Percentiles rank a stretch among this genome's conserved stretches.
These are phyloP conservation scores for Amanita muscaria DNA, from an alignment of 768 basidiomycete genomes.

Conservation along the genomic window DNA sequence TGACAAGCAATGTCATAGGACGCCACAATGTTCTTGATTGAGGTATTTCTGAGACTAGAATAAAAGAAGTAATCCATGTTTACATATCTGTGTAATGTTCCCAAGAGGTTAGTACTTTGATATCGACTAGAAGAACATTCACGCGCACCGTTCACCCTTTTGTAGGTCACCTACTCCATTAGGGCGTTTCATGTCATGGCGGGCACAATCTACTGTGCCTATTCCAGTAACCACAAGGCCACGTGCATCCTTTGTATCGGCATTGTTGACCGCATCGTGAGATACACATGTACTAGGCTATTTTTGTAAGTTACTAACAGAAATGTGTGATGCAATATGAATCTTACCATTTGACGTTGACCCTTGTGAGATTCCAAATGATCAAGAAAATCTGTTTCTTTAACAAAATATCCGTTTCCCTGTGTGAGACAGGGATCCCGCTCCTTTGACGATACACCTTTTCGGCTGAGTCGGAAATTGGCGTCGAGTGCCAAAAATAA, in stretches of 20 bases:
- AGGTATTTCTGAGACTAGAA: conserved; percentile 7
- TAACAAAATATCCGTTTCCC: neutral
- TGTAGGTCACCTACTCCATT: conserved; percentile 1
- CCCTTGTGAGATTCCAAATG: no score
- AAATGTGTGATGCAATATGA: no score
- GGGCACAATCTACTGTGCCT: conserved; percentile 8
- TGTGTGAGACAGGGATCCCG: conserved; percentile 7
- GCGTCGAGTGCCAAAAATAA: neutral
- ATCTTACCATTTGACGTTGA: no score
- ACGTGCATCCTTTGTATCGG: neutral
- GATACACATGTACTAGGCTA: neutral
- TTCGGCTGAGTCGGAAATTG: conserved; percentile 2
- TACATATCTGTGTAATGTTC: conserved; percentile 1
- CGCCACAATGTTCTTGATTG: conserved; percentile 6
- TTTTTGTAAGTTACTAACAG: no score
- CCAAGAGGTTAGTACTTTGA: neutral
- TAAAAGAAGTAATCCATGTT: conserved; percentile 16
- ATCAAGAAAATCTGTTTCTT: no score
- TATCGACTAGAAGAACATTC: no score
- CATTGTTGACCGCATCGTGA: neutral
- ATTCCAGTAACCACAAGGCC: neutral
- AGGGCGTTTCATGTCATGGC: conserved; percentile 10
- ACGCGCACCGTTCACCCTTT: conserved; percentile 8
- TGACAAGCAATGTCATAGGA: conserved; percentile 28
- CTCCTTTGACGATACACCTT: conserved; percentile 5